Evolutionary conservation across 345 rosid species (phyloP).

Genomic region (Combretum micranthum): DNA sequence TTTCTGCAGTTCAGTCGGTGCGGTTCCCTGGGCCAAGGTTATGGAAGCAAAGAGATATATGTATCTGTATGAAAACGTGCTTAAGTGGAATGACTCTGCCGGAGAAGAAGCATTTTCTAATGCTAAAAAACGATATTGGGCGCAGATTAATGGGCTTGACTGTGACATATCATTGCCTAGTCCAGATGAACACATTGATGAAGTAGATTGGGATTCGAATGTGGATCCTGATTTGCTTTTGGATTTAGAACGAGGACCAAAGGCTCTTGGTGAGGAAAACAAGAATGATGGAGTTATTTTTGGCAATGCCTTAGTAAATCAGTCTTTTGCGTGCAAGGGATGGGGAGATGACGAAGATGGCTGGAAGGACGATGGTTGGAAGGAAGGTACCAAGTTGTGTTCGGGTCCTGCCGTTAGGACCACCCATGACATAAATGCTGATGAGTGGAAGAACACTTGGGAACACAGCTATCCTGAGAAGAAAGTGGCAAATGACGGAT

Average conservation of each 20-base stretch:
- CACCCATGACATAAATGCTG: background rate
- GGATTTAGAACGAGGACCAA: slow-evolving; percentile 24
- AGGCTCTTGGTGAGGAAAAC: background rate
- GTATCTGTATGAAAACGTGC: slow-evolving; percentile 3
- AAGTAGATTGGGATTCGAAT: slow-evolving; percentile 34
- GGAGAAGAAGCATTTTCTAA: slow-evolving; percentile 40
- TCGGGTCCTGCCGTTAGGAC: background rate
- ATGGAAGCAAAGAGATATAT: slow-evolving; percentile 8
- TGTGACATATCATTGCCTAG: slow-evolving; percentile 31
- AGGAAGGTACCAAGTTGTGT: background rate
- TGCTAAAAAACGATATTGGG: slow-evolving; percentile 38
- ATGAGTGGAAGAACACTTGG: no score
- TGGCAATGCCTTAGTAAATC: slow-evolving; percentile 3
- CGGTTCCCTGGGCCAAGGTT: slow-evolving; percentile 13
- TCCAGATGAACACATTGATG: slow-evolving; percentile 34
- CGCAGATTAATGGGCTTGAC: slow-evolving; percentile 27
- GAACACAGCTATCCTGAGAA: no score
- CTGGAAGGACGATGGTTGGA: background rate
- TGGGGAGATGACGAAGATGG: slow-evolving; percentile 6
- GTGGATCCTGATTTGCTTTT: slow-evolving; percentile 26
- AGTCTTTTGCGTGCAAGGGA: slow-evolving; percentile 9
- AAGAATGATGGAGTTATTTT: slow-evolving; percentile 1
- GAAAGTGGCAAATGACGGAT: no score
- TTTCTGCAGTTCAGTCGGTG: slow-evolving; percentile 11
- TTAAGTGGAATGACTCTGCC: slow-evolving; percentile 45